Evolutionary conservation across 805 yeast genomes (phyloP).

Genomic region (Saccharomycopsis vini): DNA sequence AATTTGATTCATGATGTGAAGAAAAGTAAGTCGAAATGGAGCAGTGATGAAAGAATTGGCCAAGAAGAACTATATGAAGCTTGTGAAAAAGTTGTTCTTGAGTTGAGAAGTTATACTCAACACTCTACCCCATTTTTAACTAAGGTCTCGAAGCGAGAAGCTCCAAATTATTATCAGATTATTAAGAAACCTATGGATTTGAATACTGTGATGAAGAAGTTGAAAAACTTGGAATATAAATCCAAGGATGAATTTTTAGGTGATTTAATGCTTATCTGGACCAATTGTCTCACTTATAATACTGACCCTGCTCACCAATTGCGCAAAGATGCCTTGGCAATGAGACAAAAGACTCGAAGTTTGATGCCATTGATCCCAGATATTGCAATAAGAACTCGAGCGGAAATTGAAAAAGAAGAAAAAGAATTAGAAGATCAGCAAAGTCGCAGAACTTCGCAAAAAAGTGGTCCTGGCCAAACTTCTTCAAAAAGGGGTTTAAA

Average conservation of each 20-base stretch:
- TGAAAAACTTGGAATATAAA: conserved; percentile 71
- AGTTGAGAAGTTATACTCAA: conserved; percentile 84
- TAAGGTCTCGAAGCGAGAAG: conserved; percentile 95
- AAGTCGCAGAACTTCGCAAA: background rate
- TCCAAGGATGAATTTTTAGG: conserved; percentile 89
- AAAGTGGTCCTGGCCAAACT: background rate
- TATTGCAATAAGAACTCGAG: conserved; percentile 62
- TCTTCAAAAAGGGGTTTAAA: conserved; percentile 33
- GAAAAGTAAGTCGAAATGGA: conserved; percentile 95
- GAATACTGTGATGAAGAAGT: conserved; percentile 85
- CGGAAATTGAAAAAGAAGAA: conserved; percentile 64
- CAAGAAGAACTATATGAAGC: conserved; percentile 98
- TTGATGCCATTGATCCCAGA: conserved; percentile 85
- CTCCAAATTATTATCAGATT: conserved; percentile 88
- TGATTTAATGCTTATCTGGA: conserved; percentile 92
- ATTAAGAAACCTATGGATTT: conserved; percentile 95
- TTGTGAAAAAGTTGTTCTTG: conserved; percentile 89
- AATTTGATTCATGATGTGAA: conserved; percentile 85
- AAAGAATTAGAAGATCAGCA: conserved; percentile 28
- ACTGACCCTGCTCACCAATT: conserved; percentile 91
- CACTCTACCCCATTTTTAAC: conserved; percentile 94
- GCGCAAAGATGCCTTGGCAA: conserved; percentile 87
- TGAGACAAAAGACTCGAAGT: conserved; percentile 80
- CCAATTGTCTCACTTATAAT: conserved; percentile 84
- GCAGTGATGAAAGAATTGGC: conserved; percentile 88